Evolutionary conservation across 805 yeast genomes (phyloP).

Genomic region (Alloascoidea hylecoeti): DNA sequence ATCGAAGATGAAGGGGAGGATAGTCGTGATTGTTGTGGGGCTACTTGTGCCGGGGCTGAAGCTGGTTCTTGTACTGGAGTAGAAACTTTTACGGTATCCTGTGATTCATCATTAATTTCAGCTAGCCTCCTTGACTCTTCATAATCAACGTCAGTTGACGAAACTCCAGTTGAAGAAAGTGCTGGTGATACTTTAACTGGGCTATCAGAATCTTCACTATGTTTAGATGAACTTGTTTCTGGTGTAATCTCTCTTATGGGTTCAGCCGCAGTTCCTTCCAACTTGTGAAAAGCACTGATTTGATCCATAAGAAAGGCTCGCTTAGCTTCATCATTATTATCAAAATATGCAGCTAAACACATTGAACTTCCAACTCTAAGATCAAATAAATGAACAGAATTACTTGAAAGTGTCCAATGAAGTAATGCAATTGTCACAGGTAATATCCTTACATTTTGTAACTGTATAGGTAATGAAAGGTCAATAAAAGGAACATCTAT

Average conservation of each 20-base stretch:
- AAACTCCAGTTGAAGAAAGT: conserved; percentile 5
- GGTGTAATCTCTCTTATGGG: no score
- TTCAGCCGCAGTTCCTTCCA: conserved; percentile 13
- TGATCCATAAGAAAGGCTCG: conserved; percentile 55
- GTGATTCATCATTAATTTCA: no score
- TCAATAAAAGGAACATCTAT: conserved; percentile 91
- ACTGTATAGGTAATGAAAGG: conserved; percentile 37
- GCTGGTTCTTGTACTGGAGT: neutral
- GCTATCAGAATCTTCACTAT: no score
- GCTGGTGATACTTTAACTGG: no score
- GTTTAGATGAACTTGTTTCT: no score
- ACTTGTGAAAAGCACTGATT: conserved; percentile 25
- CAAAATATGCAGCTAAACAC: conserved; percentile 55
- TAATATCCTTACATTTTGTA: conserved; percentile 21
- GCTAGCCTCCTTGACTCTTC: no score
- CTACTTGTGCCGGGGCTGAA: neutral
- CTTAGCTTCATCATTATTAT: conserved; percentile 48
- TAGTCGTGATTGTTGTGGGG: conserved; percentile 1
- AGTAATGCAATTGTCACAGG: conserved; percentile 67
- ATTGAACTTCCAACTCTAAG: conserved; percentile 60
- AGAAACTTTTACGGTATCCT: neutral
- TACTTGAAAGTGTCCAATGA: conserved; percentile 69
- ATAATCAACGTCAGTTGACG: neutral
- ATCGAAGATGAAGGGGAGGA: neutral
- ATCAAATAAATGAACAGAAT: conserved; percentile 77